A percentile compares a stretch with the other conserved stretches of the same genome.
phyloP scores from a whole-genome alignment of 2,329 filamentous ascomycete species.

The Diaporthe aspalathi region DNA sequence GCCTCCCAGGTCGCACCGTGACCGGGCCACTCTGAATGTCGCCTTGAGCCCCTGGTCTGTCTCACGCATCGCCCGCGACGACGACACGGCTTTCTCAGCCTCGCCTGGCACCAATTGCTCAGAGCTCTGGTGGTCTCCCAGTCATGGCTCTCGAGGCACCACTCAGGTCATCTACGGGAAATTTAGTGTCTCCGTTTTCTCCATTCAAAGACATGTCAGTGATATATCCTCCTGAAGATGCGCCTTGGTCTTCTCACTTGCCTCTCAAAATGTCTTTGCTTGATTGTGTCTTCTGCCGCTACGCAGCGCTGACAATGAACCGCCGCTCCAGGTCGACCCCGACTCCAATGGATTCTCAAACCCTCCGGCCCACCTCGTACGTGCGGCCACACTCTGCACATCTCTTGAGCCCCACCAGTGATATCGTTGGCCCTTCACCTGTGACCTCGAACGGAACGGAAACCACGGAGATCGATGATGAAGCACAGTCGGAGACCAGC shows the following conservation, averaged over 20 bases:
- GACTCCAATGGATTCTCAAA: constrained; percentile 57
- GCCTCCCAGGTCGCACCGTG: constrained; percentile 34
- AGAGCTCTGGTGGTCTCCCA: constrained; percentile 33
- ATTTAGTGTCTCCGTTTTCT: constrained; percentile 65
- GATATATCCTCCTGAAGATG: neutral
- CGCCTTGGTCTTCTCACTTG: constrained; percentile 55
- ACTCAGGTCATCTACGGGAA: constrained; percentile 71
- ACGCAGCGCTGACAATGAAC: constrained; percentile 24
- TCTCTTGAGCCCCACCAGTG: constrained; percentile 71
- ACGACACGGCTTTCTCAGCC: constrained; percentile 20
- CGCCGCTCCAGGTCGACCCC: constrained; percentile 57
- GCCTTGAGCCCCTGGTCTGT: constrained; percentile 13
- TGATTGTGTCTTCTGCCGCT: neutral
- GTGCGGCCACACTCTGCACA: constrained; percentile 61
- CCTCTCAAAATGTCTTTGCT: constrained; percentile 60
- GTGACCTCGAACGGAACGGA: constrained; percentile 88
- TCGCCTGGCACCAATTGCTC: neutral
- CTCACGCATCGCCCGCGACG: constrained; percentile 1
- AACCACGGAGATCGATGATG: constrained; percentile 86
- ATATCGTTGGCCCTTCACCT: constrained; percentile 82
- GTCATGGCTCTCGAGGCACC: constrained; percentile 72
- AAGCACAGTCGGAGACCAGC: constrained; percentile 70
- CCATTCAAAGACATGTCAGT: constrained; percentile 66
- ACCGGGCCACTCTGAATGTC: constrained; percentile 16
- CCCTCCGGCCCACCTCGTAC: constrained; percentile 64